These are phyloP conservation scores for Debaryomyces sp. DNA, from an alignment of 1,139 yeast genomes.

Conservation along the genomic window DNA sequence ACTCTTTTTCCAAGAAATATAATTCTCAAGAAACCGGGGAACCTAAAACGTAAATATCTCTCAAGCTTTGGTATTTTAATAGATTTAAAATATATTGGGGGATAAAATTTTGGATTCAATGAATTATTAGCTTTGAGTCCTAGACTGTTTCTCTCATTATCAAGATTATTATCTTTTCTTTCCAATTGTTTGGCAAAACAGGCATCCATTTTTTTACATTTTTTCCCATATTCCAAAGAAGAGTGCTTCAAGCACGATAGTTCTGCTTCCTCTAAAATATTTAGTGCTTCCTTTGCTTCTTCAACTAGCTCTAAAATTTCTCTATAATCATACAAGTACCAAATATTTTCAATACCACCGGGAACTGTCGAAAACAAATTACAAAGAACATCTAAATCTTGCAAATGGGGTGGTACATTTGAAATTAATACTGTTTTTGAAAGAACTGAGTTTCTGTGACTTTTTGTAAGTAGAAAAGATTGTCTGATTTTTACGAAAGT, in stretches of 20 bases:
- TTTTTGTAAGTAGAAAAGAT: slow-evolving; percentile 30
- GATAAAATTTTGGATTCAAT: slow-evolving; percentile 28
- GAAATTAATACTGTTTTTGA: slow-evolving; percentile 50
- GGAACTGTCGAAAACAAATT: slow-evolving; percentile 39
- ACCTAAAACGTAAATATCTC: slow-evolving; percentile 22
- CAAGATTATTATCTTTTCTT: background rate
- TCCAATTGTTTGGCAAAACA: background rate
- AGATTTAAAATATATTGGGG: slow-evolving; percentile 31
- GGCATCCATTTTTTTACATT: background rate
- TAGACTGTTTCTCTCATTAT: background rate
- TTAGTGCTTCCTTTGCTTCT: slow-evolving; percentile 35
- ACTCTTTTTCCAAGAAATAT: slow-evolving; percentile 25
- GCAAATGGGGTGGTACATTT: slow-evolving; percentile 46
- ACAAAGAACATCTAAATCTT: slow-evolving; percentile 26
- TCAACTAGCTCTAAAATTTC: slow-evolving; percentile 31
- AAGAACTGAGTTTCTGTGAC: slow-evolving; percentile 26
- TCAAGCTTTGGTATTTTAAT: slow-evolving; percentile 29
- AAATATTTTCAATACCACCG: slow-evolving; percentile 49
- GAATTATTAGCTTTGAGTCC: background rate
- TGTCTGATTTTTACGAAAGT: slow-evolving; percentile 50
- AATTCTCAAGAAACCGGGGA: slow-evolving; percentile 36
- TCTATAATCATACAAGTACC: slow-evolving; percentile 54
- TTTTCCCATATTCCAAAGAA: slow-evolving; percentile 8
- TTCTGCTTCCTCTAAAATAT: slow-evolving; percentile 42
- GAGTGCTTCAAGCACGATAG: slow-evolving; percentile 19